Evolutionary conservation across 73 alveolate genomes (phyloP).

Genomic region (Tetrahymena malaccensis): DNA sequence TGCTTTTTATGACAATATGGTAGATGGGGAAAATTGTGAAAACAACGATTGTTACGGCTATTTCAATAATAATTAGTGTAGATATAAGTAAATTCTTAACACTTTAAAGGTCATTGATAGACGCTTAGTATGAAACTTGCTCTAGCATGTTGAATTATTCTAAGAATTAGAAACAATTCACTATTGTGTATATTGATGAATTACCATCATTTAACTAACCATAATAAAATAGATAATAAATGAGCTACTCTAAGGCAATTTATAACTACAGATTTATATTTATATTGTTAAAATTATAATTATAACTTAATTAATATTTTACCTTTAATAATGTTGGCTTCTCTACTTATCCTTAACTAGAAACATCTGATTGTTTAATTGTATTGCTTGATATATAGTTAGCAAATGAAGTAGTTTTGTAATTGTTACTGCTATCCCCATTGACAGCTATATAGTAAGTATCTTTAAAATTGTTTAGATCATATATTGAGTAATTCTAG

Average conservation of each 20-base stretch:
- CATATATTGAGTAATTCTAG: background rate
- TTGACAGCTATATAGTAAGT: background rate
- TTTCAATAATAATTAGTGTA: background rate
- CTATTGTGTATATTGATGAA: background rate
- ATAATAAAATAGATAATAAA: background rate
- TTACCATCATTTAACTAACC: background rate
- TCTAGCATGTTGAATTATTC: background rate
- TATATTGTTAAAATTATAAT: no score
- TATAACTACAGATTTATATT: no score
- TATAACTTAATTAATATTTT: background rate
- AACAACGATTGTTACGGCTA: background rate
- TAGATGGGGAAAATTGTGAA: background rate
- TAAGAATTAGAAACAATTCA: background rate
- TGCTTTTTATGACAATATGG: background rate
- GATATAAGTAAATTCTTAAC: background rate
- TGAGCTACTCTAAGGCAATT: background rate
- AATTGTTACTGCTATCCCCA: background rate
- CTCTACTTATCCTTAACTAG: background rate
- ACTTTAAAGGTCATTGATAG: background rate
- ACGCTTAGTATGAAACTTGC: background rate
- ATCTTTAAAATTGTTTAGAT: background rate
- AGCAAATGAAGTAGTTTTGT: background rate
- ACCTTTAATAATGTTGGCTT: background rate
- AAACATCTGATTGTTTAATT: background rate
- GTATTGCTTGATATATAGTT: background rate